Evolutionary conservation across 805 yeast species (phyloP).

Genomic region (Ogataea henricii): DNA sequence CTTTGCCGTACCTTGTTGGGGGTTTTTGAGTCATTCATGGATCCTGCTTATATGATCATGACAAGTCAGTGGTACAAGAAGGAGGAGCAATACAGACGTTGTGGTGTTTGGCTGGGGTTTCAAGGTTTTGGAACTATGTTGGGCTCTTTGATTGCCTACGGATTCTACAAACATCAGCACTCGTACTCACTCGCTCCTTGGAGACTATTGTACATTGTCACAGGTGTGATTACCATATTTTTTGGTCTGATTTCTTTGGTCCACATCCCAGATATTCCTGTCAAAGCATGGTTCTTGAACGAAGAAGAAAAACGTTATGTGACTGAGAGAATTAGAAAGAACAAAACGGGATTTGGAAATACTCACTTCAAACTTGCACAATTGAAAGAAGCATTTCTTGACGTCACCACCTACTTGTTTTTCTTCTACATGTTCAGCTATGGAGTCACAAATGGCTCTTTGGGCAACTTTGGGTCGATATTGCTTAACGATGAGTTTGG

Average conservation of each 20-base stretch:
- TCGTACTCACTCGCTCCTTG: conserved; percentile 53
- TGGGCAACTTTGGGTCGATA: conserved; percentile 48
- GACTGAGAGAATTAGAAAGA: conserved; percentile 57
- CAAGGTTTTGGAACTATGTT: conserved; percentile 46
- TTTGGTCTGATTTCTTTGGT: conserved; percentile 44
- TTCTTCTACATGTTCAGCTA: conserved; percentile 46
- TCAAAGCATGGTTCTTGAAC: conserved; percentile 50
- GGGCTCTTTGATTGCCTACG: conserved; percentile 52
- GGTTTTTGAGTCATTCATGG: conserved; percentile 46
- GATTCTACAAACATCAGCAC: conserved; percentile 38
- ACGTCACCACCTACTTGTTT: conserved; percentile 50
- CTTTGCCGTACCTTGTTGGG: conserved; percentile 55
- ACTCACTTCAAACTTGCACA: conserved; percentile 54
- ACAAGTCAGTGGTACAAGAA: conserved; percentile 54
- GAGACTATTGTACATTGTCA: conserved; percentile 59
- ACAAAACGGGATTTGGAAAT: conserved; percentile 63
- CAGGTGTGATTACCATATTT: conserved; percentile 58
- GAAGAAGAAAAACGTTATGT: conserved; percentile 49
- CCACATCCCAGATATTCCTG: conserved; percentile 55
- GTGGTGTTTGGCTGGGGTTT: conserved; percentile 40
- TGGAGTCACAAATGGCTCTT: conserved; percentile 57
- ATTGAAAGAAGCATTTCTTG: conserved; percentile 52
- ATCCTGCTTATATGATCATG: conserved; percentile 53
- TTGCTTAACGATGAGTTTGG: conserved; percentile 37
- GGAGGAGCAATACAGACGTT: conserved; percentile 43